A percentile compares a stretch with the other conserved stretches of the same genome.
Evolutionary conservation across 2,329 filamentous ascomycete species (phyloP).

Genomic region (Monilinia aucupariae): DNA sequence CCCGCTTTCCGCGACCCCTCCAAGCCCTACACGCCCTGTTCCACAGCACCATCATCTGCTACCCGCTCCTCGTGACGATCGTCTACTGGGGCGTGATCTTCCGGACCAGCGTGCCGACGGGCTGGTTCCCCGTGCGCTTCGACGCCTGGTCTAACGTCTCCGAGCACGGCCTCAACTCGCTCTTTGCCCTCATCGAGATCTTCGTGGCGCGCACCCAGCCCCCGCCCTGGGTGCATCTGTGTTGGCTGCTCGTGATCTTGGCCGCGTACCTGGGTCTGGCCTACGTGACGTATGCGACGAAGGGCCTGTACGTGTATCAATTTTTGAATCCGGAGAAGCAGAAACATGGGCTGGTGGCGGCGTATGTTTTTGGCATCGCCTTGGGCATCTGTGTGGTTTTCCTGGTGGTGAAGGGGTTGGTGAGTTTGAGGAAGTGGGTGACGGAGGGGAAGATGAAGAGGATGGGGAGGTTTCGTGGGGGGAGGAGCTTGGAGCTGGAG

Average conservation of each 20-base stretch:
- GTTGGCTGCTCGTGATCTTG: conserved; percentile 64
- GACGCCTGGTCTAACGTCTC: conserved; percentile 61
- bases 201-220: conserved; percentile 59
- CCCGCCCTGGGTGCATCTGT: conserved; percentile 59
- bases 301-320: conserved; percentile 69
- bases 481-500: not conserved
- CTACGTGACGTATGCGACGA: conserved; percentile 63
- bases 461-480: conserved; percentile 4
- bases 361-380: conserved; percentile 31
- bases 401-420: conserved; percentile 20
- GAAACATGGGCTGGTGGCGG: conserved; percentile 23
- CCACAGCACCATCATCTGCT: conserved; percentile 58
- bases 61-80: conserved; percentile 63
- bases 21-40: conserved; percentile 60
- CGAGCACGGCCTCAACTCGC: conserved; percentile 68
- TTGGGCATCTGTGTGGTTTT: conserved; percentile 29
- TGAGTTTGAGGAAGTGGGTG: conserved; percentile 24
- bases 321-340: conserved; percentile 60
- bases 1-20: conserved; percentile 54
- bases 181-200: conserved; percentile 72
- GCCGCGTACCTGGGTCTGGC: conserved; percentile 67
- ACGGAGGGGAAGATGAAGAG: conserved; percentile 41
- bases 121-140: conserved; percentile 43
- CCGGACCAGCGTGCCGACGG: conserved; percentile 35
- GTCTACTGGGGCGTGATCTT: conserved; percentile 66